Evolutionary conservation across 2,329 filamentous ascomycete genomes (phyloP).

Genomic region (Zalaria obscura): DNA sequence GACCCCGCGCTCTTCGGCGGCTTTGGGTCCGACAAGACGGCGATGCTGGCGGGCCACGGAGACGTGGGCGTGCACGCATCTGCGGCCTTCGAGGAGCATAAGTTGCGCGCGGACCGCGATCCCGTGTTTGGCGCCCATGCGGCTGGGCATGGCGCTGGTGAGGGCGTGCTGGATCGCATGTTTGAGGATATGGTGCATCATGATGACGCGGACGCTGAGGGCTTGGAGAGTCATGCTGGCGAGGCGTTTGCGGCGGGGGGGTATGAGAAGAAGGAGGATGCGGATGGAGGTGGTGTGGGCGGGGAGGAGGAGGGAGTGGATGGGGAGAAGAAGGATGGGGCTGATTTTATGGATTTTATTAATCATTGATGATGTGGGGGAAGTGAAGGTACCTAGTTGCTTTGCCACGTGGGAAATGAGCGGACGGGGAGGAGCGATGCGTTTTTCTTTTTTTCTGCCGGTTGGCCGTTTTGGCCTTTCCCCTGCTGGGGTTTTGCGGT

Average conservation of each 20-base stretch:
- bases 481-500: too few relatives aligned
- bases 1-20: slow-evolving; percentile 7
- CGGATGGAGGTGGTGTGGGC: slow-evolving; percentile 1
- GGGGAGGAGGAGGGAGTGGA: slow-evolving; percentile 1
- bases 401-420: too few relatives aligned
- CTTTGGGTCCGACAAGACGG: too few relatives aligned
- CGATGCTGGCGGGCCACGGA: too few relatives aligned
- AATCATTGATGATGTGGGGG: not conserved
- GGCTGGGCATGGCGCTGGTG: slow-evolving; percentile 8
- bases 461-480: too few relatives aligned
- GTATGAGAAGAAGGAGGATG: slow-evolving; percentile 1
- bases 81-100: slow-evolving; percentile 8
- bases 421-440: too few relatives aligned
- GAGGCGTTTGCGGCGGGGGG: slow-evolving; percentile 4
- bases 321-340: not conserved
- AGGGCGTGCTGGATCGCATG: slow-evolving; percentile 15
- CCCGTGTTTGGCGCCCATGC: slow-evolving; percentile 12
- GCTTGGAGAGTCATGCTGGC: slow-evolving; percentile 2
- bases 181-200: slow-evolving; percentile 21
- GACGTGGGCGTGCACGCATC: slow-evolving; percentile 9
- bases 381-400: too few relatives aligned
- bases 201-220: slow-evolving; percentile 10
- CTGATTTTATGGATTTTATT: not conserved
- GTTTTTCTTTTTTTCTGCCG: too few relatives aligned
- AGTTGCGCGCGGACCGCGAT: not conserved